phyloP scores from a whole-genome alignment of 2,329 filamentous ascomycete species.

The Penicillium sp. region DNA sequence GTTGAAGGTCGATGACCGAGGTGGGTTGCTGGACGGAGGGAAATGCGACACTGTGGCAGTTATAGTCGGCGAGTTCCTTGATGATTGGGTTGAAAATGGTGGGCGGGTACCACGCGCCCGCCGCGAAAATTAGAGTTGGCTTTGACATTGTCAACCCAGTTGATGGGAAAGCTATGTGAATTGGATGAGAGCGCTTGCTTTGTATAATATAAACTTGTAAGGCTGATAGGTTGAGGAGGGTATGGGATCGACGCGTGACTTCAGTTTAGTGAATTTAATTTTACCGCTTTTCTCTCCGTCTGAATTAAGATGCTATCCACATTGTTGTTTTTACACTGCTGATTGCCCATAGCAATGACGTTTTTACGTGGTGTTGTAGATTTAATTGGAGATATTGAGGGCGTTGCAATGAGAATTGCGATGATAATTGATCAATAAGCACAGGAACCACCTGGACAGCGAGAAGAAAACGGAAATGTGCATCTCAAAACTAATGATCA shows the following conservation, averaged over 20 bases:
- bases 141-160: conserved; percentile 18
- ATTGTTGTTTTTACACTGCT: neutral
- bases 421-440: neutral
- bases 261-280: neutral
- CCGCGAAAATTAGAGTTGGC: conserved; percentile 30
- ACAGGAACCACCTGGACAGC: neutral
- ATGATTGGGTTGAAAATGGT: conserved; percentile 30
- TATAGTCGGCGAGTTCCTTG: conserved; percentile 21
- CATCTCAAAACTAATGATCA: neutral
- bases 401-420: neutral
- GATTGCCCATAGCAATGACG: neutral
- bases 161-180: neutral
- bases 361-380: neutral
- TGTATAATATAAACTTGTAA: neutral
- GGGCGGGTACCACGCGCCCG: conserved; percentile 35
- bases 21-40: conserved; percentile 29
- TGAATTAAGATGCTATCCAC: neutral
- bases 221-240: neutral
- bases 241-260: neutral
- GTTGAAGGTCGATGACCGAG: conserved; percentile 23
- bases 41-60: conserved; percentile 25
- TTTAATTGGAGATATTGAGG: neutral
- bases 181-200: neutral
- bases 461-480: neutral
- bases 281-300: neutral